These are phyloP conservation scores for Suillus subluteus DNA, from an alignment of 768 basidiomycete genomes.

Conservation along the genomic window DNA sequence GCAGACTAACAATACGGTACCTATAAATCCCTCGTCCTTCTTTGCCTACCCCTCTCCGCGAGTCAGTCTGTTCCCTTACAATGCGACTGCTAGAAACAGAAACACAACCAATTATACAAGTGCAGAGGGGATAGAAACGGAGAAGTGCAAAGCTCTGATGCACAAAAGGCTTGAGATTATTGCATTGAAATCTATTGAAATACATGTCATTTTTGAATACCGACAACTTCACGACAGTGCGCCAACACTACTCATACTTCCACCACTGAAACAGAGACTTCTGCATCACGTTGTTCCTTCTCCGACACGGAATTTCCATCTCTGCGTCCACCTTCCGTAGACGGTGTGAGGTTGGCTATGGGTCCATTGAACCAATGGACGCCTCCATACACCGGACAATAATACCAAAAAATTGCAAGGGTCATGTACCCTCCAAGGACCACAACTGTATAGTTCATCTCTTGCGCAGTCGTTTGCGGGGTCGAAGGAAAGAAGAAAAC, in stretches of 20 bases:
- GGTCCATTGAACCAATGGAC: constrained; percentile 5
- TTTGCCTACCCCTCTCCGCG: no score
- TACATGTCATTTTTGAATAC: neutral
- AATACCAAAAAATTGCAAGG: constrained; percentile 4
- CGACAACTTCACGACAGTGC: neutral
- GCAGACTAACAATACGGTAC: no score
- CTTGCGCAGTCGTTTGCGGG: neutral
- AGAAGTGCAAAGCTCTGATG: neutral
- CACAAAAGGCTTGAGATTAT: neutral
- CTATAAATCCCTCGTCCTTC: no score
- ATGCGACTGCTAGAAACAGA: neutral
- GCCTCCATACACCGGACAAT: neutral
- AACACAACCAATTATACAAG: neutral
- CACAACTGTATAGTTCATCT: constrained; percentile 1
- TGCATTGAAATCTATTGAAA: neutral
- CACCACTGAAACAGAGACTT: neutral
- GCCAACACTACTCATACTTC: neutral
- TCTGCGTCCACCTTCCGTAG: neutral
- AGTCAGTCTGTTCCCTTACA: neutral
- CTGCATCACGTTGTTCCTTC: neutral
- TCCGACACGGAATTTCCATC: neutral
- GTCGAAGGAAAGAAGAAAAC: constrained; percentile 4
- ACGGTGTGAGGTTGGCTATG: neutral
- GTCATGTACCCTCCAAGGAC: constrained; percentile 4
- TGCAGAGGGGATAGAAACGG: neutral